Conservation (phyloP, 768 basidiomycete genomes). For the Naematelia encephala region DNA sequence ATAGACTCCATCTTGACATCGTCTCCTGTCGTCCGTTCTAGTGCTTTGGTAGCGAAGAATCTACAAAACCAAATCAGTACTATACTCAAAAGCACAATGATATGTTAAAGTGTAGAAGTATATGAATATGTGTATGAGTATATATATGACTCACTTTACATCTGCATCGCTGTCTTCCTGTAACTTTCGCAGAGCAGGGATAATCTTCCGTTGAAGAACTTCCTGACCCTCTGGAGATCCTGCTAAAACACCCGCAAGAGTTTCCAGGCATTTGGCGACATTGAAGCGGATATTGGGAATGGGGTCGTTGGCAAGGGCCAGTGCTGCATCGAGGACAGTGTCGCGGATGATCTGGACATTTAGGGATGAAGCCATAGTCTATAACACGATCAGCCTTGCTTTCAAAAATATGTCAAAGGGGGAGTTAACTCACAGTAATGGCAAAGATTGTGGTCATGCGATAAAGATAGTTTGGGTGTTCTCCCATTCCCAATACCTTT, state of each 20-base stretch:
- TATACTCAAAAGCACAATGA: neutral
- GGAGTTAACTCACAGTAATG: conserved; percentile 82
- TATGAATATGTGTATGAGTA: neutral
- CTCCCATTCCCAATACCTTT: conserved; percentile 94
- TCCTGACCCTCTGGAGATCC: conserved; percentile 63
- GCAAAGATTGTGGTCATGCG: conserved; percentile 99
- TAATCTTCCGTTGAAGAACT: conserved; percentile 68
- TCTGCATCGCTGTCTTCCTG: conserved; percentile 89
- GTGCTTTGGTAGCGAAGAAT: conserved; percentile 44
- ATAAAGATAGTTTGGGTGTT: conserved; percentile 93
- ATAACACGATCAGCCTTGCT: neutral
- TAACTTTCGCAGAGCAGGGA: conserved; percentile 80
- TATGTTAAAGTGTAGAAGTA: too few species aligned
- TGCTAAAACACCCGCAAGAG: conserved; percentile 71
- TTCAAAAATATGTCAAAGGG: neutral
- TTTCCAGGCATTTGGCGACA: conserved; percentile 90
- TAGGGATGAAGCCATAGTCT: conserved; percentile 94
- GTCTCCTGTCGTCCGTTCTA: conserved; percentile 37
- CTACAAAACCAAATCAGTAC: conserved; percentile 15
- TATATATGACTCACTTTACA: conserved; percentile 62
- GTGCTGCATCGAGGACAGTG: conserved; percentile 71
- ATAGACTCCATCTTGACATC: conserved; percentile 28
- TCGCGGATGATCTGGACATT: conserved; percentile 75
- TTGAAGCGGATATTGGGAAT: conserved; percentile 99
- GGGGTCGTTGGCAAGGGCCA: conserved; percentile 77